A percentile compares a stretch with the other conserved stretches of the same genome.
Conservation (phyloP, 139 green algal genomes). For the Chlorella sp. region DNA sequence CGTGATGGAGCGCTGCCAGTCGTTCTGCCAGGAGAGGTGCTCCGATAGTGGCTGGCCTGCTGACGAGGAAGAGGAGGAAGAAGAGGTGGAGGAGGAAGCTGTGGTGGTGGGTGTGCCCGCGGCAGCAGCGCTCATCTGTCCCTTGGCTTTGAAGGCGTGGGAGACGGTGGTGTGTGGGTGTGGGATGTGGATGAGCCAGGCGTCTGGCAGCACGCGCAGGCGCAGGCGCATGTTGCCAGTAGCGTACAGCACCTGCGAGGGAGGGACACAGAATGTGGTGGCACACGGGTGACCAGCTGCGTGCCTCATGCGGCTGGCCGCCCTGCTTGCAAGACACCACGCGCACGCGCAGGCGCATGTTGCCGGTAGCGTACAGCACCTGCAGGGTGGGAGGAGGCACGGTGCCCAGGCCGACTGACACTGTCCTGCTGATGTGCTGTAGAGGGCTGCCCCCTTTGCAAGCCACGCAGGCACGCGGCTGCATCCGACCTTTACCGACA, state of each 20-base stretch:
- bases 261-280: no score
- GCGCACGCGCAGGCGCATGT: neutral
- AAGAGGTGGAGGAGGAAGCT: no score
- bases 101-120: no score
- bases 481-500: no score
- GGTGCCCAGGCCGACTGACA: no score
- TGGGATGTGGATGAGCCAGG: conserved; percentile 5
- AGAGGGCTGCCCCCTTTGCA: neutral
- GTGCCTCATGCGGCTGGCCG: neutral
- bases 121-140: neutral
- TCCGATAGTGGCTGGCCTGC: neutral
- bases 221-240: neutral
- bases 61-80: no score
- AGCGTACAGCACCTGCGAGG: neutral
- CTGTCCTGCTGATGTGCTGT: neutral
- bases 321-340: no score
- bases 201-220: conserved; percentile 3
- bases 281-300: no score
- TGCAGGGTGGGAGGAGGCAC: neutral
- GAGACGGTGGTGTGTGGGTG: neutral
- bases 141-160: neutral
- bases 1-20: neutral
- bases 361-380: neutral
- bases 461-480: neutral
- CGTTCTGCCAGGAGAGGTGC: neutral